Base-by-base conservation (phyloP, 2,329 filamentous ascomycete genomes). In the Fusarium nelsonii region DNA sequence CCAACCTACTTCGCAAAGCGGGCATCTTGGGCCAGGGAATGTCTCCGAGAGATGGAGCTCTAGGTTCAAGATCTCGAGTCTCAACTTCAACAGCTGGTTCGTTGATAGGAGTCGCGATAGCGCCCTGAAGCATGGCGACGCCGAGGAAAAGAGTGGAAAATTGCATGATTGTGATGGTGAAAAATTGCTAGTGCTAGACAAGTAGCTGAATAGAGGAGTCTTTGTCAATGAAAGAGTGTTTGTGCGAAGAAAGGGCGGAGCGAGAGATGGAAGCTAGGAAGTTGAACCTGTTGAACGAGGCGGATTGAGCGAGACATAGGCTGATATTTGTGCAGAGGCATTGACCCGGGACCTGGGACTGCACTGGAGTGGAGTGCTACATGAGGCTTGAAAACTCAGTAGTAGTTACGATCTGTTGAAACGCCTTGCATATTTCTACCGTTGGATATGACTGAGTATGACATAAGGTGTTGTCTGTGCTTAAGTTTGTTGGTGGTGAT, bases 1-100 rank as follows among this genome's bases (percentile, higher is more conserved):
- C 3, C 16, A 15, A 15, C 55, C 32, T 32, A 58, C 55, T 18
- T 5, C 39, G 33, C 4, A 53, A 32, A 5, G 55, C 16, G 1
- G 56, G 56, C 26, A 55, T 3, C 5, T 12, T 53, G 8, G 70
- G 69, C 33, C 61, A 65, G 9, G 69, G 70, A 9, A 71, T 28
- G 23, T 71, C 65, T 2, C 41, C 50, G 11, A 55, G 4, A 5
- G 12, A 28, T 6, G 70, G 65, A 11, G 28, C n/a, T 15, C 70
- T 45, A 11, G 32, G 68, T 32, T 48, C 64, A 33, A 68, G 4
- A 18, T 28, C 48, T 20, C 67, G 60, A 39, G 64, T 10, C 28
- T 66, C 61, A 28, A 67, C 23, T 33, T 36, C 41, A 4, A 26
- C 32, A 26, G 20, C 46, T 5, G 40, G 23, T 2, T 57, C 61